Percentiles rank a stretch among this genome's conserved stretches.
phyloP scores from a whole-genome alignment of 2,329 filamentous ascomycete species.

The Hortaea werneckii region DNA sequence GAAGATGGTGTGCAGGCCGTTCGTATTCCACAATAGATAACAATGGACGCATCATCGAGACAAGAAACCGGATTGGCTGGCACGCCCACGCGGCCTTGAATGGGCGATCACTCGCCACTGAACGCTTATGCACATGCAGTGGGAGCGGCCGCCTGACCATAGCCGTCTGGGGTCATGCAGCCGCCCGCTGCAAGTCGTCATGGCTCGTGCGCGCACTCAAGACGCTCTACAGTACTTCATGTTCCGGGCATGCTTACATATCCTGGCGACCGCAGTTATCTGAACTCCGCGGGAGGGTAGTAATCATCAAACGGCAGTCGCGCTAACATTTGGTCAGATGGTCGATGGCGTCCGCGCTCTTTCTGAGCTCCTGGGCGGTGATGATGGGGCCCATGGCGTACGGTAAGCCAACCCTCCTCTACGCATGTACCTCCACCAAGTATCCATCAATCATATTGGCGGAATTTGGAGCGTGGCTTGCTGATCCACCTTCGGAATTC shows the following conservation, averaged over 20 bases:
- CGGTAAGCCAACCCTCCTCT: constrained; percentile 27
- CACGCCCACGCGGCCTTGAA: constrained; percentile 16
- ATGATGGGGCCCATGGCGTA: constrained; percentile 88
- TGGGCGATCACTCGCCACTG: constrained; percentile 13
- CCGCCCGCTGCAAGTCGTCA: constrained; percentile 8
- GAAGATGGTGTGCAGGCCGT: constrained; percentile 13
- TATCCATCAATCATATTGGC: constrained; percentile 2
- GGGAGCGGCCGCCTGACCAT: constrained; percentile 24
- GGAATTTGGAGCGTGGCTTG: constrained; percentile 4
- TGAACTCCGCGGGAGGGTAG: no score
- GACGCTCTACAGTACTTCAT: neutral
- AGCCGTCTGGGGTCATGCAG: constrained; percentile 17
- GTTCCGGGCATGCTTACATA: neutral
- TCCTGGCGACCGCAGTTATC: no score
- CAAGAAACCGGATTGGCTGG: constrained; percentile 1
- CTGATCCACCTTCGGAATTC: constrained; percentile 2
- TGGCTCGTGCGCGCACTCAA: constrained; percentile 1
- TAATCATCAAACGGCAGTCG: constrained; percentile 6
- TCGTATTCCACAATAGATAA: constrained; percentile 12
- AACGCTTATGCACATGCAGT: constrained; percentile 20
- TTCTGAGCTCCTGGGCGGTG: constrained; percentile 84
- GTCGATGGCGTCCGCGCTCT: constrained; percentile 84
- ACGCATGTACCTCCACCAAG: neutral
- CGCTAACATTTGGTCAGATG: constrained; percentile 55
- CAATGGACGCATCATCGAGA: constrained; percentile 9